A percentile compares a stretch with the other conserved stretches of the same genome.
Evolutionary conservation across 2,329 filamentous ascomycete genomes (phyloP).

Genomic region (Sclerotinia glacialis): DNA sequence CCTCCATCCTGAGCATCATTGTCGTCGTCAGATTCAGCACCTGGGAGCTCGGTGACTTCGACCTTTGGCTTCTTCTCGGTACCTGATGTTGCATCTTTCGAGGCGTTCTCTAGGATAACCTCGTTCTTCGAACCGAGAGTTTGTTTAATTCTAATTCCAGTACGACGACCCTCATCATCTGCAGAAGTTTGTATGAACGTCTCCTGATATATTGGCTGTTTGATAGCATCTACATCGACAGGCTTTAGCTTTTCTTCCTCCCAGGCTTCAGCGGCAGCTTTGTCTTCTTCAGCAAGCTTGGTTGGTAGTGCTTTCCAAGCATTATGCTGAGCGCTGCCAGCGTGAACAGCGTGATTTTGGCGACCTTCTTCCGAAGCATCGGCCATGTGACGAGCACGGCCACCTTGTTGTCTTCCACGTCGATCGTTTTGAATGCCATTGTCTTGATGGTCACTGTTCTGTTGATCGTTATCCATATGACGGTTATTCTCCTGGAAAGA

Average conservation of each 20-base stretch:
- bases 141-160: slow-evolving; percentile 27
- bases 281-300: slow-evolving; percentile 33
- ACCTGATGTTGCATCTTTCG: neutral
- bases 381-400: neutral
- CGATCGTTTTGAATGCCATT: neutral
- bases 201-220: slow-evolving; percentile 32
- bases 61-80: neutral
- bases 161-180: slow-evolving; percentile 37
- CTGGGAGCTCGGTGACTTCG: neutral
- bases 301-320: slow-evolving; percentile 33
- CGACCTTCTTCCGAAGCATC: slow-evolving; percentile 12
- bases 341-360: slow-evolving; percentile 2
- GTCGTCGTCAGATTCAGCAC: slow-evolving; percentile 17
- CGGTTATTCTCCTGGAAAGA: neutral
- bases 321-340: slow-evolving; percentile 26
- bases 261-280: slow-evolving; percentile 28
- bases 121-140: slow-evolving; percentile 18
- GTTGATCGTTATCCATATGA: neutral
- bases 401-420: slow-evolving; percentile 9
- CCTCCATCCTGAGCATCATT: slow-evolving; percentile 18
- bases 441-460: neutral
- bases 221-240: slow-evolving; percentile 21
- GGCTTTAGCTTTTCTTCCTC: slow-evolving; percentile 20
- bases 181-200: slow-evolving; percentile 36
- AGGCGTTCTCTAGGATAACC: neutral